These are phyloP conservation scores for Aspergillus fischeri DNA, from an alignment of 2,329 filamentous ascomycete species.

Conservation along the genomic window DNA sequence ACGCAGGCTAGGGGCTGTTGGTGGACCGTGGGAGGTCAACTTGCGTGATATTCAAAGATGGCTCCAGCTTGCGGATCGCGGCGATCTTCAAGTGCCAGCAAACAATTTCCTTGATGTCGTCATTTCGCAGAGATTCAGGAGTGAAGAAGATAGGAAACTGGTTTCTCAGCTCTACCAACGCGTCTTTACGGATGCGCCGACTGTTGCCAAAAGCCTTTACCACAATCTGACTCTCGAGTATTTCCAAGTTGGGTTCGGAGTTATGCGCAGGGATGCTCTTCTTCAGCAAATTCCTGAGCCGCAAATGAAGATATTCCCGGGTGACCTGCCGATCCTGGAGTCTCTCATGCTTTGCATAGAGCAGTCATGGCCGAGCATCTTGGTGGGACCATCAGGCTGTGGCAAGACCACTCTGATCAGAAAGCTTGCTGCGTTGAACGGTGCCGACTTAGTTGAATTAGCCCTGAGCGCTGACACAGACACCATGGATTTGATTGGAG, in stretches of 20 bases:
- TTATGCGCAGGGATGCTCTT: conserved; percentile 57
- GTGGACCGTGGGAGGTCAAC: conserved; percentile 93
- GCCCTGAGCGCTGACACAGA: conserved; percentile 93
- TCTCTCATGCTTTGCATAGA: conserved; percentile 83
- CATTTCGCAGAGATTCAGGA: conserved; percentile 84
- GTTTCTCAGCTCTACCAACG: conserved; percentile 63
- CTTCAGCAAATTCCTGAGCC: conserved; percentile 34
- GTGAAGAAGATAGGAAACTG: conserved; percentile 60
- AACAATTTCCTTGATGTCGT: conserved; percentile 77
- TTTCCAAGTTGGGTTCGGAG: conserved; percentile 77
- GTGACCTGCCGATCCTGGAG: conserved; percentile 67
- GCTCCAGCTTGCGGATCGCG: conserved; percentile 66
- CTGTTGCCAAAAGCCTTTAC: conserved; percentile 56
- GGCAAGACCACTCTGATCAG: conserved; percentile 81
- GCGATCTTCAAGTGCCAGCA: conserved; percentile 57
- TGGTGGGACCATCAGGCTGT: conserved; percentile 78
- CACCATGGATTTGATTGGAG: conserved; percentile 93
- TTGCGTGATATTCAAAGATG: conserved; percentile 85
- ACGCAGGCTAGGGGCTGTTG: conserved; percentile 51
- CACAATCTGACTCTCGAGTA: conserved; percentile 63
- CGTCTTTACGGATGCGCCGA: conserved; percentile 55
- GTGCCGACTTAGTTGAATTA: conserved; percentile 73
- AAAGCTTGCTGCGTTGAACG: conserved; percentile 73
- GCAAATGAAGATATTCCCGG: conserved; percentile 31
- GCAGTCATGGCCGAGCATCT: conserved; percentile 80